Evolutionary conservation across 768 basidiomycete genomes (phyloP).

Genomic region (Coprinellus aureogranulatus): DNA sequence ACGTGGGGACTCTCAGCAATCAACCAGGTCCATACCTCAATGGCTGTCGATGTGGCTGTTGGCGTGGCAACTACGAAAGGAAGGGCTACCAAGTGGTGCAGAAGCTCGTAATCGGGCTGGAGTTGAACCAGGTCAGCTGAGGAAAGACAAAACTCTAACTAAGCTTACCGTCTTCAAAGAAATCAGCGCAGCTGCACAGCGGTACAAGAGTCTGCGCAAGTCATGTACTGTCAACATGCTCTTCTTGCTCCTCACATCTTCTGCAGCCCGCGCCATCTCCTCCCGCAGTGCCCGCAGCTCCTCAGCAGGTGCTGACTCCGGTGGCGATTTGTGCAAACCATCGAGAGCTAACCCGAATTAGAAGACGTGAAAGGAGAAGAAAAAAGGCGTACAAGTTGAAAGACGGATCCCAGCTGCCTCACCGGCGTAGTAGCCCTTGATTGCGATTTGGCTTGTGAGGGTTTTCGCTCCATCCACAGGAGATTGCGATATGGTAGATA

Average conservation of each 20-base stretch:
- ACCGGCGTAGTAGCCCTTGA: constrained; percentile 87
- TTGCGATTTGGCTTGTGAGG: constrained; percentile 81
- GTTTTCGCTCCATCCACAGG: constrained; percentile 79
- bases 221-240: constrained; percentile 78
- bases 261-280: constrained; percentile 64
- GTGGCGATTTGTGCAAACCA: constrained; percentile 60
- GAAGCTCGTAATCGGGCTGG: constrained; percentile 80
- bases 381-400: constrained; percentile 42
- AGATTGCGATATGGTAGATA: constrained; percentile 56
- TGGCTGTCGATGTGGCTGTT: constrained; percentile 77
- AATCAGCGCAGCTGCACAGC: constrained; percentile 80
- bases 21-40: constrained; percentile 96
- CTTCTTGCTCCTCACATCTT: constrained; percentile 68
- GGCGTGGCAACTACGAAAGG: constrained; percentile 91
- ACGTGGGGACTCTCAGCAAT: constrained; percentile 80
- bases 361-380: not conserved
- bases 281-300: constrained; percentile 66
- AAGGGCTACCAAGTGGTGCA: constrained; percentile 82
- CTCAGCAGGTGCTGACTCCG: constrained; percentile 52
- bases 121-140: constrained; percentile 1
- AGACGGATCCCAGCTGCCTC: constrained; percentile 81
- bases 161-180: constrained; percentile 56
- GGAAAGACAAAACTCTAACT: no score
- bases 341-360: constrained; percentile 44
- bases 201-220: constrained; percentile 79